phyloP scores from a whole-genome alignment of 257 asterid genomes.

The Paulownia fortunei region DNA sequence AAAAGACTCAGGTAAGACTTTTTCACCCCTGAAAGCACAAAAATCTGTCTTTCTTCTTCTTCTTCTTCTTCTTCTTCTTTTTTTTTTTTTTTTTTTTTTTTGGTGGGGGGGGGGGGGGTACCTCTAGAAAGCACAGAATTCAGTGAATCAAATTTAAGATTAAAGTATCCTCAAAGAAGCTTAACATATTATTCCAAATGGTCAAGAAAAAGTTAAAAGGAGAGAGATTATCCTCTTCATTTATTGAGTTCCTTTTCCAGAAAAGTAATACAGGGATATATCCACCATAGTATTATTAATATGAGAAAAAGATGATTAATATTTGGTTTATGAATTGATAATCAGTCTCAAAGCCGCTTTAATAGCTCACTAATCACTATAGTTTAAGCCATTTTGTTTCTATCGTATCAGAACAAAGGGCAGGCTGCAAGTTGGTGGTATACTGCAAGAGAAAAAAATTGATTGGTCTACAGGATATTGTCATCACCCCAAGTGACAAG shows the following conservation, averaged over 20 bases:
- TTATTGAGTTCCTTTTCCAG: not conserved
- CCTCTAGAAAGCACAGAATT: too few relatives aligned
- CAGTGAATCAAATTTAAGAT: not conserved
- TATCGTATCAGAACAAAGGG: not conserved
- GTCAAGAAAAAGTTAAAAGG: not conserved
- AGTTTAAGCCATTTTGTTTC: not conserved
- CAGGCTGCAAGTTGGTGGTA: not conserved
- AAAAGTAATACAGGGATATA: not conserved
- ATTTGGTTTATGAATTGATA: not conserved
- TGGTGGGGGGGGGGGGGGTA: too few relatives aligned
- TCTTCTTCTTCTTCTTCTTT: too few relatives aligned
- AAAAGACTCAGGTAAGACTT: too few relatives aligned
- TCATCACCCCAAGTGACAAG: not conserved
- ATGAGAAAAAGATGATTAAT: not conserved
- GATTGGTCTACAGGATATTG: not conserved
- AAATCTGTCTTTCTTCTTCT: too few relatives aligned
- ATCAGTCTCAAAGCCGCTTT: conserved; percentile 12
- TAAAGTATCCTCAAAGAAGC: not conserved
- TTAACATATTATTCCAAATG: not conserved
- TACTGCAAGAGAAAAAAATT: not conserved
- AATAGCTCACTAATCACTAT: not conserved
- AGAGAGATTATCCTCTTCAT: not conserved
- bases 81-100: not conserved
- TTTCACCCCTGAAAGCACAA: too few relatives aligned
- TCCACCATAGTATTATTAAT: not conserved